Base-by-base conservation (phyloP, 2,329 filamentous ascomycete genomes). In the Myriosclerotinia curreyana region DNA sequence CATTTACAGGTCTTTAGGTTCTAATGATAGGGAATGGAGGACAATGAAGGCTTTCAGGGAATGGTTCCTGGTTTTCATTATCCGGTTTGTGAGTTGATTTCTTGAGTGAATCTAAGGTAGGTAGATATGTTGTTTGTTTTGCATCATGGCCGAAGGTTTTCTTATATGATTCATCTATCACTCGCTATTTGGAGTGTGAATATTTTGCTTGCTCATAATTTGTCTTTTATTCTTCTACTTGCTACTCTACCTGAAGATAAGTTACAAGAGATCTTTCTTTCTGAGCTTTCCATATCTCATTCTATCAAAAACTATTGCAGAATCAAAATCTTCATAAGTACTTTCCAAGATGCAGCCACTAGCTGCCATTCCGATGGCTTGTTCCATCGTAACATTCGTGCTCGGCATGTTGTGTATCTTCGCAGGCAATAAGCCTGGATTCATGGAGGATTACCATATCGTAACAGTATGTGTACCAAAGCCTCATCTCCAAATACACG, bases 321-420 rank as follows among this genome's bases (percentile, higher is more conserved):
- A 52, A 15, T 14, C 51, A 1, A 53, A 49, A 53, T 59, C 31
- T 15, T 22, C n/a, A n/a, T 25, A 49, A 14, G n/a, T 31, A 11
- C 17, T 58, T 54, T 28, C 6, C 64, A 65, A 42, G 22, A 82
- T 83, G 81, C 78, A 79, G 44, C 71, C 74, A n/a, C 70, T 76
- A 40, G 79, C 79, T 17, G 67, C 84, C 25, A 69, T 85, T n/a
- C 83, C 83, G 8, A 72, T 80, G 50, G 69, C 80, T 51, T 79
- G 81, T 67, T 79, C 81, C 66, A 77, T 82, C 31, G 80, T 78
- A 38, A 82, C 83, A 4, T 81, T 87, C 49, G 78, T 87, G 25
- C 79, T 88, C 51, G 79, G 80, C 22, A 79, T 87, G 69, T 77
- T 87, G 11, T 85, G 82, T 71, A 77, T 88, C 65, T 86, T 86